Evolutionary conservation across 768 basidiomycete species (phyloP).

Genomic region (Hericium coralloides): DNA sequence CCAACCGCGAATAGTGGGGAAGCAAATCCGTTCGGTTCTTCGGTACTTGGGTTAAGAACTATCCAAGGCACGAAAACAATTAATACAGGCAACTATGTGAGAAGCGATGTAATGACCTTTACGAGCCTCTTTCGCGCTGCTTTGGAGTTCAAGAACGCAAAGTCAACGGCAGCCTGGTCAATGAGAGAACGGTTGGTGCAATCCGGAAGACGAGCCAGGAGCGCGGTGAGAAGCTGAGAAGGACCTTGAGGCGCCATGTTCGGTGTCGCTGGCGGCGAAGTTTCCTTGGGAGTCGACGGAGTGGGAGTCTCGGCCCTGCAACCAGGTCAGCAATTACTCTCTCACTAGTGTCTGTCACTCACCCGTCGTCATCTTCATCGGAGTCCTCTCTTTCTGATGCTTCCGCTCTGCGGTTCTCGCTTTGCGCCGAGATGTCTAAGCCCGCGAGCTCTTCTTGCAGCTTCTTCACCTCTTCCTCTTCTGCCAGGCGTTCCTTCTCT

Average conservation of each 20-base stretch:
- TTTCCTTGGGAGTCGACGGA: constrained; percentile 53
- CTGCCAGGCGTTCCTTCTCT: constrained; percentile 47
- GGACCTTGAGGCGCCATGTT: constrained; percentile 82
- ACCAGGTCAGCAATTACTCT: not conserved
- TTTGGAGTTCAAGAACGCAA: constrained; percentile 94
- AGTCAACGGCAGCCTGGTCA: constrained; percentile 92
- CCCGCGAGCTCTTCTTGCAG: constrained; percentile 73
- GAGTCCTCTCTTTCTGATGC: constrained; percentile 11
- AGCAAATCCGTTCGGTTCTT: constrained; percentile 85
- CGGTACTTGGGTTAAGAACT: constrained; percentile 79
- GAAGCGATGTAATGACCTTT: constrained; percentile 42
- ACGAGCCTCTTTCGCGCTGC: constrained; percentile 87
- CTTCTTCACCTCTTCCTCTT: constrained; percentile 64
- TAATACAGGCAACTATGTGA: not conserved
- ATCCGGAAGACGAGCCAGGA: constrained; percentile 87
- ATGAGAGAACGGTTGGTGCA: constrained; percentile 85
- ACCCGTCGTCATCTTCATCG: constrained; percentile 31
- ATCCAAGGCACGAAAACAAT: not conserved
- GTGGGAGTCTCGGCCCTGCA: constrained; percentile 48
- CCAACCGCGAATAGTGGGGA: constrained; percentile 86
- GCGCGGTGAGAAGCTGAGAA: constrained; percentile 82
- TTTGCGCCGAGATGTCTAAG: constrained; percentile 30
- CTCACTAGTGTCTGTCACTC: constrained; percentile 11
- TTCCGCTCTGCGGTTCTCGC: constrained; percentile 5
- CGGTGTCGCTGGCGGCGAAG: constrained; percentile 46